Evolutionary conservation across 2,329 filamentous ascomycete genomes (phyloP), one percentile per base, ranked within the genome.

Genomic region (Colletotrichum liriopes): DNA sequence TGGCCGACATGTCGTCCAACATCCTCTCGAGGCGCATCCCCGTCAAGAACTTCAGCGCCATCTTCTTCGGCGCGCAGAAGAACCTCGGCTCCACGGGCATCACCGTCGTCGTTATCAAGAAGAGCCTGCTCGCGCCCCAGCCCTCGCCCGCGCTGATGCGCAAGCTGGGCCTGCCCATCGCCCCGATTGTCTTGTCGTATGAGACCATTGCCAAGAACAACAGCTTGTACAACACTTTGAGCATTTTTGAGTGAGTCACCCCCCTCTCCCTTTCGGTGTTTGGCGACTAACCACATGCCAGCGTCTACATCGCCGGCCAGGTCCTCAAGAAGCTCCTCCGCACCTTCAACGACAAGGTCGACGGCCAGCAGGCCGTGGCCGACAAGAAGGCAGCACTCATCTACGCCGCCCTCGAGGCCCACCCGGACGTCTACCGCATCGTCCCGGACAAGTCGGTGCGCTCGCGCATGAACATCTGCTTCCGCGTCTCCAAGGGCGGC

Each of bases 1-100:
- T 98, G 6, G 94, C 94, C 26, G 96, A 98, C 82, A 97, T 98
- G 93, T 93, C 90, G 58, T 98, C 94, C 71, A 98, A 98, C 82
- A 98, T 98, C 79, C 90, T 98, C 63, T 94, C 94, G 58, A 87
- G 94, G 54, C 89, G 88, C 74, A 89, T 98, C 32, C 92, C 95
- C 43, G 89, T 97, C 59, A 87, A 86, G 76, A 95, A 96, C 79
- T 97, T 93, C 83, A 93, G 92, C 1, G 86, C 93, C 76, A 93
- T 98, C 79, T 98, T 98, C 84, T 97, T 95, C 74, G 95, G 95
- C 58, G 95, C 95, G 0, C 96, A 98, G 81, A 98, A 98, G 89
- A 98, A 98, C 83, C 88, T 98, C 14, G 96, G 95, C 37, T 90
- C 90, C 3, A 92, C 96, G 1, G 96, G 96, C 71, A 89, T 98